Evolutionary conservation across 129 eudicot species (phyloP).

Genomic region (Escallonia rubra): DNA sequence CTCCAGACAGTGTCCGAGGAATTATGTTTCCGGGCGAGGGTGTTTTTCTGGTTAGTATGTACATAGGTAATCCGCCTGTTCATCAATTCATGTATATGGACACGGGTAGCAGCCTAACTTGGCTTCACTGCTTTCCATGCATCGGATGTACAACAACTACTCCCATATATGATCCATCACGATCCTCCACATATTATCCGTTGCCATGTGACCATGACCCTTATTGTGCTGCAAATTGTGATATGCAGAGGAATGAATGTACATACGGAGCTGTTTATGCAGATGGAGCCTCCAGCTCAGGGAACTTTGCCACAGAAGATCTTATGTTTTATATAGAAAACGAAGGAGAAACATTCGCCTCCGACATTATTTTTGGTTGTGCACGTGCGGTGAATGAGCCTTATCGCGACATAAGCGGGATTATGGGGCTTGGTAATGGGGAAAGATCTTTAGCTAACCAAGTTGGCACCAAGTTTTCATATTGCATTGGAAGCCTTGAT

Average conservation of each 20-base stretch:
- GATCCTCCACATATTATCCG: neutral
- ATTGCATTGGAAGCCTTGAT: constrained; percentile 18
- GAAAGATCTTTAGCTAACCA: neutral
- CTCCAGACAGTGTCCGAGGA: neutral
- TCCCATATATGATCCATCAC: neutral
- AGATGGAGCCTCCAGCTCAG: neutral
- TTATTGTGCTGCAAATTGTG: neutral
- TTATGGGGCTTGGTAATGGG: too few species aligned
- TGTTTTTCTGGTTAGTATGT: neutral
- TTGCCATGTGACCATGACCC: neutral
- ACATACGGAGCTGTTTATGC: neutral
- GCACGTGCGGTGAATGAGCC: neutral
- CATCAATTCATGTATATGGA: neutral
- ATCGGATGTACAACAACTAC: neutral
- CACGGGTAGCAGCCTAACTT: neutral
- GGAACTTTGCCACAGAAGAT: neutral
- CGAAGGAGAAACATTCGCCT: neutral
- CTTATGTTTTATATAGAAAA: neutral
- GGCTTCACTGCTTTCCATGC: neutral
- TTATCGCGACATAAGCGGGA: too few species aligned
- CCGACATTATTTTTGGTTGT: neutral
- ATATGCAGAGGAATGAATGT: neutral
- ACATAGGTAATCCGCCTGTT: neutral
- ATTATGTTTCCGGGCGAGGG: neutral
- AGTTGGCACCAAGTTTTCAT: constrained; percentile 10